Evolutionary conservation across 2,329 filamentous ascomycete genomes (phyloP), one percentile per base, ranked within the genome.

Genomic region (Xylariomycetidae sp.): DNA sequence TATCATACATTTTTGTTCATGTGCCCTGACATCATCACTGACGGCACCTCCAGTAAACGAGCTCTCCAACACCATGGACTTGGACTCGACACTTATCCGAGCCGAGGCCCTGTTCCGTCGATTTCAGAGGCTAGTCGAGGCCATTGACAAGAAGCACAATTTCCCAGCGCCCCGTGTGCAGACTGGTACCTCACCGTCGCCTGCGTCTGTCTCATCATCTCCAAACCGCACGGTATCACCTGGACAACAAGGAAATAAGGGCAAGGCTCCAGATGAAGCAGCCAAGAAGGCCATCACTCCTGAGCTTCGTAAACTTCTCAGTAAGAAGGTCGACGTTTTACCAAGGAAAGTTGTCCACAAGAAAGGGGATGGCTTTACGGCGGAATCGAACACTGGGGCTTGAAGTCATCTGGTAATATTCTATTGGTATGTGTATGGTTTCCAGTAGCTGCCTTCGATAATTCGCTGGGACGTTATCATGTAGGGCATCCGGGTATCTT

Each of bases 51-150:
- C 33, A 92, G 88, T 98, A 51, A 98, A 98, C 55, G 92, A 98
- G 57, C 76, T 98, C 1, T 94, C 88, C 5, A 85, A 84, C 44
- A 94, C 84, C 2, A 97, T 98, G 54, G 92, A 98, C 48, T 75
- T 98, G 1, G 76, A 88, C 33, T 83, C 83, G 1, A 94, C 88
- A 0, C 75, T 97, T 13, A 80, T 94, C 39, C 79, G 89, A 19
- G 92, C 92, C 9, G 92, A 98, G 61, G 76, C 80, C 0, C 76
- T 98, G 3, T 98, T 94, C 69, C 80, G 78, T 42, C 81, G 85
- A 31, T 98, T 95, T 62, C 82, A 94, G 52, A 77, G 88, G 27
- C 82, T 87, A 2, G 84, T 98, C 9, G 88, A 97, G 53, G 85
- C 87, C 1, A 82, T 95, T 22, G 94, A 98, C 61, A 90, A 92